A percentile compares a stretch with the other conserved stretches of the same genome.
phyloP scores from a whole-genome alignment of 2,329 filamentous ascomycete genomes.

The Rutstroemia sp. region DNA sequence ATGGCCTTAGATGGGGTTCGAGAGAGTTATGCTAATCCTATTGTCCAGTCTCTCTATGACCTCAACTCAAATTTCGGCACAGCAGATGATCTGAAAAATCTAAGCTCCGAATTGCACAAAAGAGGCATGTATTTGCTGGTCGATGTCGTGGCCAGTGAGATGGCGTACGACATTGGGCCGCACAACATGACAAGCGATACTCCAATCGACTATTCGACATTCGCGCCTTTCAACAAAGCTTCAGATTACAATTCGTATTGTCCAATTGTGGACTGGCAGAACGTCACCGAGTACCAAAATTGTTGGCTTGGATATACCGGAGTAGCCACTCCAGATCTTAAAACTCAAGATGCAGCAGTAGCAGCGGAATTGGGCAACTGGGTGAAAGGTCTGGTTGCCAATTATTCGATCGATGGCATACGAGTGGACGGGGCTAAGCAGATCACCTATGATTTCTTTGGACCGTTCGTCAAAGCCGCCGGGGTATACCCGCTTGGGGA shows the following conservation, averaged over 20 bases:
- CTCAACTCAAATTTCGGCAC: conserved; percentile 55
- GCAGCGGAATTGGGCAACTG: conserved; percentile 33
- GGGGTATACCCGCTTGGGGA: conserved; percentile 56
- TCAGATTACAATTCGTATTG: conserved; percentile 14
- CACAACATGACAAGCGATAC: conserved; percentile 7
- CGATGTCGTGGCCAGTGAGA: conserved; percentile 43
- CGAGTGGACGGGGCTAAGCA: conserved; percentile 42
- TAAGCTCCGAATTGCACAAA: conserved; percentile 47
- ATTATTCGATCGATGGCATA: conserved; percentile 39
- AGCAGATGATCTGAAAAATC: conserved; percentile 47
- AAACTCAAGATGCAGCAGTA: conserved; percentile 34
- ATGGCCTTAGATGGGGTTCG: background rate
- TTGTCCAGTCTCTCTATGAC: conserved; percentile 37
- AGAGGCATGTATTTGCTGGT: conserved; percentile 45
- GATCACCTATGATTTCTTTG: conserved; percentile 44
- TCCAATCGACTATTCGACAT: conserved; percentile 13
- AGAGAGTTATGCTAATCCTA: conserved; percentile 30
- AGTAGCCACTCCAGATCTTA: conserved; percentile 37
- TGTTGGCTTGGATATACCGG: conserved; percentile 30
- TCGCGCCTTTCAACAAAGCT: conserved; percentile 15
- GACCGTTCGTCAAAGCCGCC: conserved; percentile 42
- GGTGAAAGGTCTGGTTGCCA: conserved; percentile 33
- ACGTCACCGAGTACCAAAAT: conserved; percentile 27
- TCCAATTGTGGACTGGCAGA: conserved; percentile 29
- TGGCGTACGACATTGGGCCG: conserved; percentile 24